phyloP scores from a whole-genome alignment of 106 monocot species.

The Alisma plantagoaquatica region DNA sequence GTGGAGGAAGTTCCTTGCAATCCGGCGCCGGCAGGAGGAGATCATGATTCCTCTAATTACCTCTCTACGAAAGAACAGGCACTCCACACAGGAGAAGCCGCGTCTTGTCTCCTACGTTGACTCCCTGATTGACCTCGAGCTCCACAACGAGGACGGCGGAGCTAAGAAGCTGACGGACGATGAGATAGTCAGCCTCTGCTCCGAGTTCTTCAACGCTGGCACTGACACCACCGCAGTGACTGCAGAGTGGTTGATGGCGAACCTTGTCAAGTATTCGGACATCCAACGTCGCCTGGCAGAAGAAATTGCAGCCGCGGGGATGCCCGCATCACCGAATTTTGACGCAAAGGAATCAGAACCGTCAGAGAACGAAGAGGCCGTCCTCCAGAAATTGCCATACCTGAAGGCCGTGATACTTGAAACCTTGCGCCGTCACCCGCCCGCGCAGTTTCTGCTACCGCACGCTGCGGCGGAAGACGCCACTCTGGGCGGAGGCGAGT shows the following conservation, averaged over 20 bases:
- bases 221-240: conserved; percentile 8
- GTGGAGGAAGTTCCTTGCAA: conserved; percentile 7
- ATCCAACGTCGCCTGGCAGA: too few species aligned
- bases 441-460: too few species aligned
- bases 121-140: conserved; percentile 5
- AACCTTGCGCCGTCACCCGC: too few species aligned
- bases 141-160: not conserved
- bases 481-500: too few species aligned
- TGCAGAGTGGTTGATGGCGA: conserved; percentile 15
- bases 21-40: conserved; percentile 5
- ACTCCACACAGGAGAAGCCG: too few species aligned
- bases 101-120: conserved; percentile 9
- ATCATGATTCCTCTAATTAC: conserved; percentile 1
- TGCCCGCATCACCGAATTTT: too few species aligned
- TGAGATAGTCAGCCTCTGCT: conserved; percentile 14
- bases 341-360: too few species aligned
- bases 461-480: too few species aligned
- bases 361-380: too few species aligned
- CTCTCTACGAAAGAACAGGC: not conserved
- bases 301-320: too few species aligned
- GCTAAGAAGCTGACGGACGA: conserved; percentile 10
- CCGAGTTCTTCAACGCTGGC: conserved; percentile 18
- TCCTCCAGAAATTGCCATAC: too few species aligned
- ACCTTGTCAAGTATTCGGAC: conserved; percentile 13
- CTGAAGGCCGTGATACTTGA: too few species aligned